Evolutionary conservation across 495 filamentous ascomycete genomes (phyloP).

Genomic region (Talaromyces ruber): DNA sequence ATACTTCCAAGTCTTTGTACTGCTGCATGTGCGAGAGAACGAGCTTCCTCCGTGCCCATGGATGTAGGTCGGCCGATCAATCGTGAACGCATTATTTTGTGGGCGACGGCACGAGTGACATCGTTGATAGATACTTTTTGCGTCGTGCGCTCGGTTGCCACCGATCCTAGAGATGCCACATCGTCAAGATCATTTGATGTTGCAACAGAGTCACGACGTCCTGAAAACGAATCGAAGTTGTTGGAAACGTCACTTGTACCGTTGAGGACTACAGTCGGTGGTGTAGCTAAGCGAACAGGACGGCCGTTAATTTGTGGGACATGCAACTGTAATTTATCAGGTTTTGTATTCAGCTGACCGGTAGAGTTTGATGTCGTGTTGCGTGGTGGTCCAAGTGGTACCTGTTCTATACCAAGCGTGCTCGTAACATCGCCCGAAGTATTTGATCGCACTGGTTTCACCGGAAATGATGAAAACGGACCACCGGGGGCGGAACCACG

Average conservation of each 20-base stretch:
- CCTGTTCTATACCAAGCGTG: conserved; percentile 18
- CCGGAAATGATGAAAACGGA: conserved; percentile 82
- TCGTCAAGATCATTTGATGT: conserved; percentile 15
- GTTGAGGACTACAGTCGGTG: conserved; percentile 62
- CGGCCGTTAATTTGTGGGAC: conserved; percentile 69
- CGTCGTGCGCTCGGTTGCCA: conserved; percentile 5
- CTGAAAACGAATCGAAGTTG: conserved; percentile 11
- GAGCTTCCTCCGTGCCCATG: conserved; percentile 24
- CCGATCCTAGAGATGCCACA: conserved; percentile 6
- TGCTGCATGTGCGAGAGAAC: conserved; percentile 21
- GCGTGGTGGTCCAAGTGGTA: conserved; percentile 14
- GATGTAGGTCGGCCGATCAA: conserved; percentile 19
- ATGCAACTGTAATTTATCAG: conserved; percentile 62
- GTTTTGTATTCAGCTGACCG: conserved; percentile 14
- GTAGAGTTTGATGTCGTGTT: conserved; percentile 21
- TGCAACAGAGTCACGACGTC: conserved; percentile 19
- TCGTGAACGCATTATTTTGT: conserved; percentile 23
- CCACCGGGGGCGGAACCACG: conserved; percentile 66
- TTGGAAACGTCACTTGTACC: conserved; percentile 40
- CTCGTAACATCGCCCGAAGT: conserved; percentile 17
- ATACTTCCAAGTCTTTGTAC: conserved; percentile 21
- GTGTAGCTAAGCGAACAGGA: conserved; percentile 70
- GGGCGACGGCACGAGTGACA: conserved; percentile 25
- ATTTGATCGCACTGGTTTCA: conserved; percentile 46
- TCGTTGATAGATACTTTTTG: conserved; percentile 21